Evolutionary conservation across 352 stramenopile genomes (phyloP).

Genomic region (Chrysophaeum taylorii): DNA sequence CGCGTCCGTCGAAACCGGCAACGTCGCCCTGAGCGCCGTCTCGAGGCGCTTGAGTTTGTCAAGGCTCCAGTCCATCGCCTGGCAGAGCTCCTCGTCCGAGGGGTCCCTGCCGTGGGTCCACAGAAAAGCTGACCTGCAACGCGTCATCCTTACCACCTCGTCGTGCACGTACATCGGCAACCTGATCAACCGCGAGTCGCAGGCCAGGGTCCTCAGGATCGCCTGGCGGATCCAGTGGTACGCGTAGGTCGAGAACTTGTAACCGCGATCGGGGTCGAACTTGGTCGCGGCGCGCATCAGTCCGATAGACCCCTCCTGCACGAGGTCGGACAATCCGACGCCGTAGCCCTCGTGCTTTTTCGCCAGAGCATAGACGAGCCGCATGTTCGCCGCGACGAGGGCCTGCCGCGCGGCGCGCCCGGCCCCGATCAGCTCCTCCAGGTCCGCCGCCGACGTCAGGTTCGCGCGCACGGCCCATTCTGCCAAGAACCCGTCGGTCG

Average conservation of each 20-base stretch:
- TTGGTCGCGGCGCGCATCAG: slow-evolving; percentile 61
- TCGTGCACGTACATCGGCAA: slow-evolving; percentile 72
- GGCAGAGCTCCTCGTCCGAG: slow-evolving; percentile 52
- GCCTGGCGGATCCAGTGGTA: slow-evolving; percentile 72
- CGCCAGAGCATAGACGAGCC: slow-evolving; percentile 57
- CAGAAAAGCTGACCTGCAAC: background rate
- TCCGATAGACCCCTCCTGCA: slow-evolving; percentile 64
- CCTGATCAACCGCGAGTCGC: slow-evolving; percentile 63
- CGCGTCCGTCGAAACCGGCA: background rate
- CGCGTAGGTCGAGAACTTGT: slow-evolving; percentile 66
- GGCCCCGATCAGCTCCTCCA: background rate
- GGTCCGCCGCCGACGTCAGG: background rate
- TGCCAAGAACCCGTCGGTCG: background rate
- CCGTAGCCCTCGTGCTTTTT: slow-evolving; percentile 36
- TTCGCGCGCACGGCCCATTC: background rate
- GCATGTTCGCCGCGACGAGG: slow-evolving; percentile 59
- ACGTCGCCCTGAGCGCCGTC: background rate
- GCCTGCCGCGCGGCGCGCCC: slow-evolving; percentile 3
- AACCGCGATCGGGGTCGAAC: slow-evolving; percentile 58
- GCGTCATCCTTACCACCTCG: slow-evolving; percentile 48
- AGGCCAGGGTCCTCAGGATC: slow-evolving; percentile 62
- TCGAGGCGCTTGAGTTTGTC: slow-evolving; percentile 15
- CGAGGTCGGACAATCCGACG: slow-evolving; percentile 52
- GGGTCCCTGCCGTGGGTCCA: slow-evolving; percentile 36
- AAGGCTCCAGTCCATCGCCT: slow-evolving; percentile 45